Evolutionary conservation across 2,329 filamentous ascomycete genomes (phyloP).

Genomic region (Colletotrichum sp.): DNA sequence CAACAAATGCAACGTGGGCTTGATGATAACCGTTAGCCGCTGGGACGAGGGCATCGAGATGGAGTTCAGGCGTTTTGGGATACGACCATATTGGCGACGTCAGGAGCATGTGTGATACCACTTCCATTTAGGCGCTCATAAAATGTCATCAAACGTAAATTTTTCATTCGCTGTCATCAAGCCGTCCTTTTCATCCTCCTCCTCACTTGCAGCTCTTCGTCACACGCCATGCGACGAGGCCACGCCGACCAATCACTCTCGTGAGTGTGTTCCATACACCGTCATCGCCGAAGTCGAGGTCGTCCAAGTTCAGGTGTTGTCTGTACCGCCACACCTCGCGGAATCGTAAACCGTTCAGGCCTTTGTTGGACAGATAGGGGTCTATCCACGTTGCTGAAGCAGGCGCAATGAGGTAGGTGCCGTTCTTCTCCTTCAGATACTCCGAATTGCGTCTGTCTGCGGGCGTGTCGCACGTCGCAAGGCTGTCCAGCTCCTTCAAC

Average conservation of each 20-base stretch:
- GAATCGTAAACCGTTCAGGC: slow-evolving; percentile 64
- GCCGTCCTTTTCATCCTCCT: background rate
- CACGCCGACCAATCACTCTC: slow-evolving; percentile 69
- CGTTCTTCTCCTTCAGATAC: slow-evolving; percentile 65
- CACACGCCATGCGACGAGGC: slow-evolving; percentile 67
- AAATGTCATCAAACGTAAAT: slow-evolving; percentile 12
- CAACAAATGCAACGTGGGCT: background rate
- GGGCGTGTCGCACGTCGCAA: slow-evolving; percentile 68
- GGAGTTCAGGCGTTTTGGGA: background rate
- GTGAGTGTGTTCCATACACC: slow-evolving; percentile 74
- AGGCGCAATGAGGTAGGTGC: slow-evolving; percentile 76
- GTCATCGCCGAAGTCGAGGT: slow-evolving; percentile 79
- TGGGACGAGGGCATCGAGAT: background rate
- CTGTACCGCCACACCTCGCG: slow-evolving; percentile 72
- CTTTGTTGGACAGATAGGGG: slow-evolving; percentile 63
- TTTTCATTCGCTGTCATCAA: slow-evolving; percentile 2
- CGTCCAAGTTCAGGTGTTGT: slow-evolving; percentile 77
- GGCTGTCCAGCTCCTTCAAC: slow-evolving; percentile 59
- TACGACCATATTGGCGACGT: background rate
- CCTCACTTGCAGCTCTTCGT: slow-evolving; percentile 60
- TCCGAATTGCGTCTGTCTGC: slow-evolving; percentile 60
- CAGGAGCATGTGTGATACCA: slow-evolving; percentile 8
- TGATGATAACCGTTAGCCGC: background rate
- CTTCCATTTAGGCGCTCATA: background rate
- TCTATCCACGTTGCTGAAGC: slow-evolving; percentile 74